A percentile compares a stretch with the other conserved stretches of the same genome.
Conservation (phyloP, 2,329 filamentous ascomycete species). For the Colletotrichum eleusines region DNA sequence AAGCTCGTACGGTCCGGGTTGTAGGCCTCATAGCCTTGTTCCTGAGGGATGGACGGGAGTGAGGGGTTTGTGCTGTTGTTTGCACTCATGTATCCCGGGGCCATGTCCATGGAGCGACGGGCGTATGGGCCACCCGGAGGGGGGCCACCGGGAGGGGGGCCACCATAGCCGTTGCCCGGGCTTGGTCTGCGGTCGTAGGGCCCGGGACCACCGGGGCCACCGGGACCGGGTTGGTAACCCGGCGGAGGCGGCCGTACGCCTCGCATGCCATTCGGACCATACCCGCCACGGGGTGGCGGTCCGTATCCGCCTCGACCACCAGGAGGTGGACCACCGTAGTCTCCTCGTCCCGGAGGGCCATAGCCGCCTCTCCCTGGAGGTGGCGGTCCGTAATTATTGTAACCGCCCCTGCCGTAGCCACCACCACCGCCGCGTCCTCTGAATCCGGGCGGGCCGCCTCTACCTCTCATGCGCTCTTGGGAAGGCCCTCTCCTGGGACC, state of each 20-base stretch:
- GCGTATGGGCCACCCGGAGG: slow-evolving; percentile 49
- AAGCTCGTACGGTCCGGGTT: slow-evolving; percentile 58
- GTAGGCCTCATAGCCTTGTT: slow-evolving; percentile 58
- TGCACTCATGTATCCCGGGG: slow-evolving; percentile 52
- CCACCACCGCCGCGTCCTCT: slow-evolving; percentile 56
- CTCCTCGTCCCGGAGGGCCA: slow-evolving; percentile 53
- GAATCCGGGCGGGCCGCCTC: slow-evolving; percentile 62
- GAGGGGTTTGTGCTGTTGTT: slow-evolving; percentile 52
- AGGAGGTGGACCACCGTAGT: slow-evolving; percentile 50
- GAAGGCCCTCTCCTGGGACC: slow-evolving; percentile 61
- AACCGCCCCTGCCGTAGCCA: slow-evolving; percentile 59
- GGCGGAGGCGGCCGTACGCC: slow-evolving; percentile 58
- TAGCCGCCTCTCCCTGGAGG: slow-evolving; percentile 59
- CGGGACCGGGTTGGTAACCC: slow-evolving; percentile 54
- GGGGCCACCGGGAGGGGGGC: slow-evolving; percentile 11
- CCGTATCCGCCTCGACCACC: slow-evolving; percentile 62
- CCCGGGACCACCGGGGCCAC: slow-evolving; percentile 44
- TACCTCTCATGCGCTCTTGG: slow-evolving; percentile 64
- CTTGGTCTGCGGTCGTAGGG: slow-evolving; percentile 55
- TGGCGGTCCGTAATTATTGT: slow-evolving; percentile 44
- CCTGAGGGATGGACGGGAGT: slow-evolving; percentile 52
- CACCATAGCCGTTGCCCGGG: slow-evolving; percentile 52
- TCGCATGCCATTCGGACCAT: slow-evolving; percentile 50
- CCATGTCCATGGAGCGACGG: slow-evolving; percentile 51
- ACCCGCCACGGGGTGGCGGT: slow-evolving; percentile 53